These are phyloP conservation scores for Aureobasidium sp. DNA, from an alignment of 2,329 filamentous ascomycete species.

Conservation along the genomic window DNA sequence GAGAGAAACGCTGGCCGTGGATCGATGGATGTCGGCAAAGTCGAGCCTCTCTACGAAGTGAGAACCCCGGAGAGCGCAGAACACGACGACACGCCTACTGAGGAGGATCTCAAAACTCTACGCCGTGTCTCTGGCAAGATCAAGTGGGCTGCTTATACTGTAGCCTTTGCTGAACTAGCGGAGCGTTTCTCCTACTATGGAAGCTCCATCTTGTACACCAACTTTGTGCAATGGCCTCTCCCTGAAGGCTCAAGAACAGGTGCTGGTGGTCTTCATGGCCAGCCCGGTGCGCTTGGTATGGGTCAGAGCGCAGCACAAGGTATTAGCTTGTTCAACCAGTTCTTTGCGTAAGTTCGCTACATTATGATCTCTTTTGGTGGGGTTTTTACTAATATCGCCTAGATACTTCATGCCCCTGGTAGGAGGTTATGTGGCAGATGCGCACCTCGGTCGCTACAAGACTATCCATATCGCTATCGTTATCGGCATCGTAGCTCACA, in stretches of 20 bases:
- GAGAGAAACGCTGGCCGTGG: constrained; percentile 1
- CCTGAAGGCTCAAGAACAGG: constrained; percentile 26
- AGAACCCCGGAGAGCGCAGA: background rate
- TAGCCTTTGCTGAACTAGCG: constrained; percentile 54
- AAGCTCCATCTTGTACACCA: constrained; percentile 38
- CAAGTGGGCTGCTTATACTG: constrained; percentile 46
- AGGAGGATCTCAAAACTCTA: constrained; percentile 41
- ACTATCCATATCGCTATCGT: constrained; percentile 34
- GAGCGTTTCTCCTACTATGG: constrained; percentile 58
- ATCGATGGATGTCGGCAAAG: constrained; percentile 13
- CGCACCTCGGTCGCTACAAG: constrained; percentile 35
- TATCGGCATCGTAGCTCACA: constrained; percentile 33
- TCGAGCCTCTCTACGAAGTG: background rate
- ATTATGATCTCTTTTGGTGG: background rate
- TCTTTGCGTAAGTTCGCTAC: constrained; percentile 45
- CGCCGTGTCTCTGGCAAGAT: constrained; percentile 46
- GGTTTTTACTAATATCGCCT: background rate
- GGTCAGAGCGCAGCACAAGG: constrained; percentile 49
- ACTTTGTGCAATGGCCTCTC: constrained; percentile 24
- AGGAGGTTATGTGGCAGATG: constrained; percentile 38
- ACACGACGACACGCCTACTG: constrained; percentile 32
- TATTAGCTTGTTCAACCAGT: constrained; percentile 48
- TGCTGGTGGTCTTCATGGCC: constrained; percentile 24
- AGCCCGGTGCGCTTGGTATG: constrained; percentile 52
- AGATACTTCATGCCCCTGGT: constrained; percentile 17